Conservation (phyloP, 495 filamentous ascomycete species). For the Aspergillus kassunensis region DNA sequence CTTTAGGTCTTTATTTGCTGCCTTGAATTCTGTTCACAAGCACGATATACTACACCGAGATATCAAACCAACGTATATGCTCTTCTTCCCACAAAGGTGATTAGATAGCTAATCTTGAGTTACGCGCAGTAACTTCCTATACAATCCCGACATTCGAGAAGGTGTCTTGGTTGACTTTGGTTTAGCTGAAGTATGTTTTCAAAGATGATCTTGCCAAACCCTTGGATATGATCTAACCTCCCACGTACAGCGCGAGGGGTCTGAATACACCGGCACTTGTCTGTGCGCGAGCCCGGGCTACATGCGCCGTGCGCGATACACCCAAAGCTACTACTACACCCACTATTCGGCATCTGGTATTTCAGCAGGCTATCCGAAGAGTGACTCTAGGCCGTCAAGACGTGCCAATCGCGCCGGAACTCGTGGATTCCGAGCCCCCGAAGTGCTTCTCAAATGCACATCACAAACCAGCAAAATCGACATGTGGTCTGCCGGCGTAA, state of each 20-base stretch:
- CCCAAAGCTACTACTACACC: slow-evolving; percentile 42
- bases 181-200: slow-evolving; percentile 63
- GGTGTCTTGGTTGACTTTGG: slow-evolving; percentile 97
- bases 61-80: slow-evolving; percentile 83
- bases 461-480: slow-evolving; percentile 95
- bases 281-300: slow-evolving; percentile 37
- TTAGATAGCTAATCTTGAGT: neutral
- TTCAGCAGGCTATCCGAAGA: slow-evolving; percentile 73
- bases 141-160: slow-evolving; percentile 73
- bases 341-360: slow-evolving; percentile 35
- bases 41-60: slow-evolving; percentile 88
- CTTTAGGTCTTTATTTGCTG: slow-evolving; percentile 82
- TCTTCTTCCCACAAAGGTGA: neutral
- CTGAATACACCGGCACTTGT: slow-evolving; percentile 40
- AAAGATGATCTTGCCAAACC: neutral
- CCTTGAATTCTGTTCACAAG: slow-evolving; percentile 75
- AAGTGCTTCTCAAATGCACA: slow-evolving; percentile 96
- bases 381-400: slow-evolving; percentile 79
- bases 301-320: slow-evolving; percentile 35
- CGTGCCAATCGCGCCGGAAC: slow-evolving; percentile 96
- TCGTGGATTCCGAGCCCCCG: slow-evolving; percentile 89
- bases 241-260: slow-evolving; percentile 34
- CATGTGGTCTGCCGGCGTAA: slow-evolving; percentile 94
- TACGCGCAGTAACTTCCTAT: slow-evolving; percentile 74
- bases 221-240: neutral